phyloP scores from a whole-genome alignment of 805 yeast species.

The Wickerhamomyces chaumierensis region DNA sequence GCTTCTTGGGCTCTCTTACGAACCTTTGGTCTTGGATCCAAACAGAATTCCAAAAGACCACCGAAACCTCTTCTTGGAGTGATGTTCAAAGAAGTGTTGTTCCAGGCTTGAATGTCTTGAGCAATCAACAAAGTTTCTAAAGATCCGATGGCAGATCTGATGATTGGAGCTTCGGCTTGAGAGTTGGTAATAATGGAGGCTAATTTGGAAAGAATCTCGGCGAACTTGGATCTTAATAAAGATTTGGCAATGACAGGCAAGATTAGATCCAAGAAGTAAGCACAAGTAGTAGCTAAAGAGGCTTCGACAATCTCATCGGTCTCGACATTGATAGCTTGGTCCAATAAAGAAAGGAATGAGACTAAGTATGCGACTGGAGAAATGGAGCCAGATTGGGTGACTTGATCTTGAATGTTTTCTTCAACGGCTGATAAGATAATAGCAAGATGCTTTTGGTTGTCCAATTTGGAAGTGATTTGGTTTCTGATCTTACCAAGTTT shows the following conservation, averaged over 20 bases:
- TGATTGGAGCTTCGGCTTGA: slow-evolving; percentile 66
- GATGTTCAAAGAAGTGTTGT: slow-evolving; percentile 33
- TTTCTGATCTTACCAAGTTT: slow-evolving; percentile 56
- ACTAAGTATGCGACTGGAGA: slow-evolving; percentile 78
- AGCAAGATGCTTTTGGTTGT: slow-evolving; percentile 80
- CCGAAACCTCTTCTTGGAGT: slow-evolving; percentile 72
- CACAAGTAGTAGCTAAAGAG: slow-evolving; percentile 60
- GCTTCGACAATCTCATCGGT: slow-evolving; percentile 42
- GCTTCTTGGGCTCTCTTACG: slow-evolving; percentile 93
- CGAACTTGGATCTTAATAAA: slow-evolving; percentile 62
- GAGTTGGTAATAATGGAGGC: slow-evolving; percentile 70
- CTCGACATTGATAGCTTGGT: slow-evolving; percentile 47
- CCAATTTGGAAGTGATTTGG: slow-evolving; percentile 70
- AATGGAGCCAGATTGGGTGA: slow-evolving; percentile 22
- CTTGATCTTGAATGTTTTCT: slow-evolving; percentile 50
- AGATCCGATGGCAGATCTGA: slow-evolving; percentile 77
- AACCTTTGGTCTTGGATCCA: slow-evolving; percentile 90
- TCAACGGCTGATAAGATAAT: slow-evolving; percentile 81
- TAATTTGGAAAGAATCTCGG: slow-evolving; percentile 64
- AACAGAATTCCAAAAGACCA: slow-evolving; percentile 65
- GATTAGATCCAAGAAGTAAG: slow-evolving; percentile 73
- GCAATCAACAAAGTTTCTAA: slow-evolving; percentile 69
- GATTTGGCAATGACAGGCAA: slow-evolving; percentile 63
- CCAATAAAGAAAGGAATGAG: slow-evolving; percentile 71
- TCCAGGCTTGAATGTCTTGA: slow-evolving; percentile 79